Evolutionary conservation across 2,329 filamentous ascomycete genomes (phyloP).

Genomic region (Trichoderma sp.): DNA sequence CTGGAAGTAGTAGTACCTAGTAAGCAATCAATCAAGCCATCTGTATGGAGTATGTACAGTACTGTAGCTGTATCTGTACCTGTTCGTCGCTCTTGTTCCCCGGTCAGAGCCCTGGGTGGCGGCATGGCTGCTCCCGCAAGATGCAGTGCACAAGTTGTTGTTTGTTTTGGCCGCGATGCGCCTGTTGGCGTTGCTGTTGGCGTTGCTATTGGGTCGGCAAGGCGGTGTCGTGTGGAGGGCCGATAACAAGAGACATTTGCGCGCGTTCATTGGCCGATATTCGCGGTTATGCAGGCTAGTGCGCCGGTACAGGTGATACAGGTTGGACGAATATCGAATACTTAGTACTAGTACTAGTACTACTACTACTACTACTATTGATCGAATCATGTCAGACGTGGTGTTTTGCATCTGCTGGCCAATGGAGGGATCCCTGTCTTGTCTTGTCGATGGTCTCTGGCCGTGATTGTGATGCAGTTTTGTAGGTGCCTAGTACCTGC

Average conservation of each 20-base stretch:
- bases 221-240: neutral
- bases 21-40: neutral
- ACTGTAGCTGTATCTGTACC: neutral
- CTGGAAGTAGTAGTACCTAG: neutral
- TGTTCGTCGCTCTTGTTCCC: too few species aligned
- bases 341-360: too few species aligned
- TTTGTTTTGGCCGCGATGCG: neutral
- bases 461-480: neutral
- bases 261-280: slow-evolving; percentile 1
- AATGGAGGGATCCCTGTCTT: neutral
- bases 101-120: neutral
- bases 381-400: neutral
- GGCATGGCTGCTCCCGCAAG: neutral
- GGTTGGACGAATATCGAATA: neutral
- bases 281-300: neutral
- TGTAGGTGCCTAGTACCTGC: neutral
- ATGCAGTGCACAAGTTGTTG: neutral
- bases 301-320: neutral
- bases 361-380: too few species aligned
- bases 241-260: neutral
- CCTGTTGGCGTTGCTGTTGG: neutral
- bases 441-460: neutral
- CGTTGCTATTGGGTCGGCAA: neutral
- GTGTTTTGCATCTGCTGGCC: neutral
- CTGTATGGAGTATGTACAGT: neutral